Evolutionary conservation across 2,329 filamentous ascomycete species (phyloP).

Genomic region (Aschersonia sp.): DNA sequence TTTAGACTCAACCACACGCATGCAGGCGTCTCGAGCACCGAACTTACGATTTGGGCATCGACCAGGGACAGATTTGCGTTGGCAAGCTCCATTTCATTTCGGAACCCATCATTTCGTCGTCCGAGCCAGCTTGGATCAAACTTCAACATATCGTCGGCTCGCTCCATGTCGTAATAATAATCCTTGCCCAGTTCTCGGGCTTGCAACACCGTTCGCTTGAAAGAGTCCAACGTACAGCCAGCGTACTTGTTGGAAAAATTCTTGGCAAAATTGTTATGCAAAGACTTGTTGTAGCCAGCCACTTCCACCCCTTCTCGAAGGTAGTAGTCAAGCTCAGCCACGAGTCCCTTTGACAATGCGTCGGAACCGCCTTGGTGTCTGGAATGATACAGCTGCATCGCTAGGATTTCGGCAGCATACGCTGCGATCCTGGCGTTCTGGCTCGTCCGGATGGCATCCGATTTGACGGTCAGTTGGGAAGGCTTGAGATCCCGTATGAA

Average conservation of each 20-base stretch:
- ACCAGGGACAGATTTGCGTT: conserved; percentile 87
- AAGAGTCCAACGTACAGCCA: conserved; percentile 57
- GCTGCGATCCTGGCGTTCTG: conserved; percentile 60
- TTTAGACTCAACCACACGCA: not conserved
- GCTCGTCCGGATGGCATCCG: conserved; percentile 41
- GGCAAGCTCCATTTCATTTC: conserved; percentile 67
- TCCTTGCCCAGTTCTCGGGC: conserved; percentile 52
- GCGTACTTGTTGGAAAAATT: conserved; percentile 73
- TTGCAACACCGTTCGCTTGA: conserved; percentile 62
- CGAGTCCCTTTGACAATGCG: conserved; percentile 53
- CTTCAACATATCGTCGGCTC: conserved; percentile 61
- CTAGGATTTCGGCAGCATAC: conserved; percentile 72
- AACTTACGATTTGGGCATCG: conserved; percentile 71
- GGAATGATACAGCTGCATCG: conserved; percentile 79
- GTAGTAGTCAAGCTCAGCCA: conserved; percentile 66
- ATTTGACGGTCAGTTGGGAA: conserved; percentile 34
- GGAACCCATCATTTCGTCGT: conserved; percentile 56
- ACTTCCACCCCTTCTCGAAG: conserved; percentile 63
- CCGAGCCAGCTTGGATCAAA: conserved; percentile 70
- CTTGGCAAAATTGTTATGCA: conserved; percentile 71
- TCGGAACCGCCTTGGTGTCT: conserved; percentile 58
- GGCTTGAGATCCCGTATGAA: conserved; percentile 50
- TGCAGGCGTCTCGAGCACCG: not conserved
- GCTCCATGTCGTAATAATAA: conserved; percentile 72
- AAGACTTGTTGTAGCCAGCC: conserved; percentile 71